A percentile compares a stretch with the other conserved stretches of the same genome.
phyloP scores from a whole-genome alignment of 805 yeast species.

The Pichia nakasei region DNA sequence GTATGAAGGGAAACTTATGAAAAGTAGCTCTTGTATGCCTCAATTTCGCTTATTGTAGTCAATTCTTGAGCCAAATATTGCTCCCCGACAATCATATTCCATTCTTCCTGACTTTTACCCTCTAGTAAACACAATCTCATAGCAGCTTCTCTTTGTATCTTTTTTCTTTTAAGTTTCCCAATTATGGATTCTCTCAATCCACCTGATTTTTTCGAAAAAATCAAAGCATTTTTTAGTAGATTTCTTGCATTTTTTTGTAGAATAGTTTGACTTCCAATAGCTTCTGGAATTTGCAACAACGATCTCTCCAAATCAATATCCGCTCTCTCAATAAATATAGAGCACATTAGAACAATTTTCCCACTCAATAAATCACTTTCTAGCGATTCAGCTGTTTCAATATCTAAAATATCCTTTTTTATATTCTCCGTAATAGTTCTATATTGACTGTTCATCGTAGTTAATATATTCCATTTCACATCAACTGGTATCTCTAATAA shows the following conservation, averaged over 20 bases:
- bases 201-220: constrained; percentile 36
- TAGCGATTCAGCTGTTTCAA: constrained; percentile 8
- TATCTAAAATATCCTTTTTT: constrained; percentile 15
- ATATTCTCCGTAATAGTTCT: constrained; percentile 33
- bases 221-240: constrained; percentile 38
- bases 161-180: constrained; percentile 35
- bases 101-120: constrained; percentile 24
- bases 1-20: too few relatives aligned
- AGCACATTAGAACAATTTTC: constrained; percentile 29
- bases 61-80: constrained; percentile 23
- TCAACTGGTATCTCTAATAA: constrained; percentile 11
- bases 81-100: constrained; percentile 20
- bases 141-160: constrained; percentile 36
- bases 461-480: constrained; percentile 32
- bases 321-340: constrained; percentile 40
- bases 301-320: constrained; percentile 45
- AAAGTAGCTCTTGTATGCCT: constrained; percentile 11
- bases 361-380: constrained; percentile 18
- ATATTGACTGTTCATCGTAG: constrained; percentile 29
- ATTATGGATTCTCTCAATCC: constrained; percentile 41
- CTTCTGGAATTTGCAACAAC: constrained; percentile 25
- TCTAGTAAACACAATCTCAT: constrained; percentile 39
- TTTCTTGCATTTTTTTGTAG: constrained; percentile 33
- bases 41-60: constrained; percentile 18
- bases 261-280: constrained; percentile 24